A percentile compares a stretch with the other conserved stretches of the same genome.
phyloP scores from a whole-genome alignment of 768 basidiomycete species.

The Mrakia hoshinonis region DNA sequence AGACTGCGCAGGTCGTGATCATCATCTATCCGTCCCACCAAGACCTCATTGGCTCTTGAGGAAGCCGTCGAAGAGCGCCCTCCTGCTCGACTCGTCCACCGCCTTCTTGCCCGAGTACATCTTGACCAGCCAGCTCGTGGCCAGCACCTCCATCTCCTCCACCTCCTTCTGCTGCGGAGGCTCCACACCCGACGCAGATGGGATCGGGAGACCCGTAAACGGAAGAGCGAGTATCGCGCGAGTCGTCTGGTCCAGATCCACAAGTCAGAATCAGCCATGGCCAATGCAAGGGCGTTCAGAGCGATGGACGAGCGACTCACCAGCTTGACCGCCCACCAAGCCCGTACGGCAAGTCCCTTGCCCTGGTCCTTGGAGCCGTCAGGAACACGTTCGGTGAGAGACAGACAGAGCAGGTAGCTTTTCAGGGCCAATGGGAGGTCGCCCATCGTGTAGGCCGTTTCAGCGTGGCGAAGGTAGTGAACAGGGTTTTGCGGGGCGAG shows the following conservation, averaged over 20 bases:
- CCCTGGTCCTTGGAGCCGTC: conserved; percentile 60
- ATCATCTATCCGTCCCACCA: no score
- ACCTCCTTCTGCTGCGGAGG: conserved; percentile 48
- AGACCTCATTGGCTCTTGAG: conserved; percentile 6
- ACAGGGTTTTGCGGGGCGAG: conserved; percentile 80
- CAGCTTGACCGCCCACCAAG: conserved; percentile 76
- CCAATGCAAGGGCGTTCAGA: background rate
- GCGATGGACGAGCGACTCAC: conserved; percentile 45
- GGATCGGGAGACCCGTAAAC: conserved; percentile 24
- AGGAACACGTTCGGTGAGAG: conserved; percentile 45
- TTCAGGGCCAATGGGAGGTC: conserved; percentile 69
- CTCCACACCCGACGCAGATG: conserved; percentile 1
- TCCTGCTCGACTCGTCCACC: background rate
- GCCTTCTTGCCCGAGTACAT: conserved; percentile 44
- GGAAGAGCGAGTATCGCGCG: background rate
- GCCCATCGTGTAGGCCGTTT: conserved; percentile 71
- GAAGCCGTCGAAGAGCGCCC: conserved; percentile 8
- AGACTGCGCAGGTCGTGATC: no score
- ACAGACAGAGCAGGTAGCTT: conserved; percentile 51
- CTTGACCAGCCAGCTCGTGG: conserved; percentile 60
- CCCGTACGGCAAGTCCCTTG: conserved; percentile 53
- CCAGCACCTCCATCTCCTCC: conserved; percentile 57
- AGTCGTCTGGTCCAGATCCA: background rate
- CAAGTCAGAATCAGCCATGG: background rate
- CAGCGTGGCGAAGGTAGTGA: conserved; percentile 71